Evolutionary conservation across 306 rosid species (phyloP).

Genomic region (Dalbergia cultrata): DNA sequence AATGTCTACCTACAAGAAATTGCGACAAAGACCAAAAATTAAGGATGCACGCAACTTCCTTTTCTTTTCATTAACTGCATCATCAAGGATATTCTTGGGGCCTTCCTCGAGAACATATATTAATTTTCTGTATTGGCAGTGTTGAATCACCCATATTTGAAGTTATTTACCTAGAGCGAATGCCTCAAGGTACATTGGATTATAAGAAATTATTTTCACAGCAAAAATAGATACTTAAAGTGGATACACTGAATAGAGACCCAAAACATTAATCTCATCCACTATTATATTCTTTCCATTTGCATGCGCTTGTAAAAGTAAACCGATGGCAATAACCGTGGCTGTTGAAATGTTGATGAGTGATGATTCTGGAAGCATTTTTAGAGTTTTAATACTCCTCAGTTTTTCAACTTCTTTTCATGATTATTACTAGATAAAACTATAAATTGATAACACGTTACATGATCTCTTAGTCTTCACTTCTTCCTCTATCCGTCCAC

Average conservation of each 20-base stretch:
- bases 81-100: no score
- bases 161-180: background rate
- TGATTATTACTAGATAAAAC: background rate
- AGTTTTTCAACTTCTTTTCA: background rate
- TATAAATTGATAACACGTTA: background rate
- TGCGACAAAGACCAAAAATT: no score
- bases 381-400: background rate
- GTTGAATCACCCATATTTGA: background rate
- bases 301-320: background rate
- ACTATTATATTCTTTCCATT: background rate
- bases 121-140: no score
- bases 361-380: background rate
- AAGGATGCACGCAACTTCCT: no score
- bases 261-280: no score
- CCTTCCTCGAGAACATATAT: no score
- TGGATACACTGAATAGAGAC: no score
- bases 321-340: background rate
- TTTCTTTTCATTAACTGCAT: no score
- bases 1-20: background rate
- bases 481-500: constrained; percentile 9
- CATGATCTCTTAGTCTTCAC: background rate
- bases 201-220: no score
- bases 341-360: background rate
- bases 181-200: background rate
- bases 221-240: no score